These are phyloP conservation scores for Aspergillus sp. DNA, from an alignment of 2,329 filamentous ascomycete genomes.

Conservation along the genomic window DNA sequence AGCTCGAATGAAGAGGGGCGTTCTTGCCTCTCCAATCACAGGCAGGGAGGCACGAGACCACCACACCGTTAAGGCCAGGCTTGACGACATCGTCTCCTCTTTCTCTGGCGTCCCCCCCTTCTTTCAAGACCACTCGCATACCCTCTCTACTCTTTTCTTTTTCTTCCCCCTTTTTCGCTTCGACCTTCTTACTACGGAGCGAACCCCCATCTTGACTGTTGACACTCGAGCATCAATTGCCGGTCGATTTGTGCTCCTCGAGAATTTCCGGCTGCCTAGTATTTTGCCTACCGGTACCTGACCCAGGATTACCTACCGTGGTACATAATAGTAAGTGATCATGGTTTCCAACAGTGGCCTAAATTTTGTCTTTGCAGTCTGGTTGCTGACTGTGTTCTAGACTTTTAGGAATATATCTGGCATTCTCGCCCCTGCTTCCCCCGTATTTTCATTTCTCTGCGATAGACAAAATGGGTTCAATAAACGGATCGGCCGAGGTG, in stretches of 20 bases:
- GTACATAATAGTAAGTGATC: conserved; percentile 3
- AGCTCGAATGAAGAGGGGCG: conserved; percentile 18
- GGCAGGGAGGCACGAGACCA: conserved; percentile 24
- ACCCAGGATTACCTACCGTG: conserved; percentile 1
- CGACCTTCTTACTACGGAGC: conserved; percentile 10
- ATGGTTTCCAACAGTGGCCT: neutral
- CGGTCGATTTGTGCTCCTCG: conserved; percentile 2
- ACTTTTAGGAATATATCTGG: neutral
- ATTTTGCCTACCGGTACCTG: conserved; percentile 1
- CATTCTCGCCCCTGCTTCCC: neutral
- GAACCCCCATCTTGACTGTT: conserved; percentile 14
- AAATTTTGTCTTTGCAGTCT: neutral
- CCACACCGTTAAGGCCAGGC: conserved; percentile 7
- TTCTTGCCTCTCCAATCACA: conserved; percentile 20
- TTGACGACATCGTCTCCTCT: conserved; percentile 17
- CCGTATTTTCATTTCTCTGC: neutral
- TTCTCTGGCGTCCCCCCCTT: neutral
- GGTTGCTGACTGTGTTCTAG: neutral
- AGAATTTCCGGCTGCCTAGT: conserved; percentile 1
- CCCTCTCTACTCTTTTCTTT: conserved; percentile 16
- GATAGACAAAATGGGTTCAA: conserved; percentile 8
- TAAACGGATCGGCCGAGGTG: conserved; percentile 1
- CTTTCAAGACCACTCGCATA: neutral
- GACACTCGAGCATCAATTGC: conserved; percentile 22
- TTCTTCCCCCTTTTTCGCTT: conserved; percentile 20